phyloP scores from a whole-genome alignment of 495 filamentous ascomycete species.

The Aspergillus steynii region DNA sequence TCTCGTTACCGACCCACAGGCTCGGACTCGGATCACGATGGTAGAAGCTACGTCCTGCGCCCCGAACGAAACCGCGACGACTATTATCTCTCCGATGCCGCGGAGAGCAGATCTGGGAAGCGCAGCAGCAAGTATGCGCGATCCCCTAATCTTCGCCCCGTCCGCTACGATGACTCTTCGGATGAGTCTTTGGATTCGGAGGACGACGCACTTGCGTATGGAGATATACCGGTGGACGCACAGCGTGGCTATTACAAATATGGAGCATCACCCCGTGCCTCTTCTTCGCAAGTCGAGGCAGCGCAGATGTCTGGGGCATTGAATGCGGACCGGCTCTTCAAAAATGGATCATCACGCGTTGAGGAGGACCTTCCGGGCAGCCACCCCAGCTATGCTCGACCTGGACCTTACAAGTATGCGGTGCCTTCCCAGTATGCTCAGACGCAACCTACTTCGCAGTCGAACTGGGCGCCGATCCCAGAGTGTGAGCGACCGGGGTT shows the following conservation, averaged over 20 bases:
- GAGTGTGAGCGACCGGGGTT: constrained; percentile 44
- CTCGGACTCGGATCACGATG: constrained; percentile 49
- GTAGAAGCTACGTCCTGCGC: constrained; percentile 19
- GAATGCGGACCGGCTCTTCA: constrained; percentile 5
- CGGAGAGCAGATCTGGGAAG: constrained; percentile 15
- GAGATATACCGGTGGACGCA: constrained; percentile 23
- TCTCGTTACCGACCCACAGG: constrained; percentile 44
- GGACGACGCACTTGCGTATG: constrained; percentile 42
- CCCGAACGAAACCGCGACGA: constrained; percentile 30
- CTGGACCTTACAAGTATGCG: constrained; percentile 52
- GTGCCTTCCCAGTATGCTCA: constrained; percentile 34
- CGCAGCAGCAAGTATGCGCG: constrained; percentile 26
- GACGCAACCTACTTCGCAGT: constrained; percentile 19
- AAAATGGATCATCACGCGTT: constrained; percentile 11
- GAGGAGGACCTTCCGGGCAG: constrained; percentile 20
- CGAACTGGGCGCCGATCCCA: constrained; percentile 41
- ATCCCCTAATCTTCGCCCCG: constrained; percentile 26
- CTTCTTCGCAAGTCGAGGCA: constrained; percentile 10
- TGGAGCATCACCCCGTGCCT: constrained; percentile 7
- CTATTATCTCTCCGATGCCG: constrained; percentile 38
- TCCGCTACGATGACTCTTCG: constrained; percentile 32
- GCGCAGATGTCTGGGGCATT: constrained; percentile 22
- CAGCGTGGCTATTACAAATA: constrained; percentile 22
- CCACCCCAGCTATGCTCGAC: constrained; percentile 51
- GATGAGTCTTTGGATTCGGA: constrained; percentile 44